Percentiles rank a stretch among this genome's conserved stretches.
Evolutionary conservation across 306 rosid species (phyloP).

Genomic region (Vachellia collinsii): DNA sequence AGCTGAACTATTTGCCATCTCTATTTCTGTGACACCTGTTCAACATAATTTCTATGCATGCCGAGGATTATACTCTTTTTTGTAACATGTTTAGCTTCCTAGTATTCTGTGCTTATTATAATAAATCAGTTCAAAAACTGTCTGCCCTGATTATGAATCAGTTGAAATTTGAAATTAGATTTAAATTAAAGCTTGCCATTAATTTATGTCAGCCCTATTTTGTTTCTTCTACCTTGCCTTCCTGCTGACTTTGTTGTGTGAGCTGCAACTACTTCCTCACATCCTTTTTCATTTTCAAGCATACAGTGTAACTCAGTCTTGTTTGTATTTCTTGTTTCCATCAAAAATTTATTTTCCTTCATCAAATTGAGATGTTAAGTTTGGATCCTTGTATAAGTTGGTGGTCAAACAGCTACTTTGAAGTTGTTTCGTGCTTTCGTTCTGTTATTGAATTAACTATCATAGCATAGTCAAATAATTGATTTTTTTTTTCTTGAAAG

Average conservation of each 20-base stretch:
- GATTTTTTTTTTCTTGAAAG: background rate
- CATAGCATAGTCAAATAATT: background rate
- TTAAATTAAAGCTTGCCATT: background rate
- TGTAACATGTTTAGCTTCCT: background rate
- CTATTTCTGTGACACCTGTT: conserved; percentile 4
- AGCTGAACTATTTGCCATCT: conserved; percentile 16
- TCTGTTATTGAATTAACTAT: background rate
- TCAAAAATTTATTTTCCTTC: background rate
- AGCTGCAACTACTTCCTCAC: conserved; percentile 2
- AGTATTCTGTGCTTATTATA: background rate
- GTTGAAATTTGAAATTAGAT: conserved; percentile 7
- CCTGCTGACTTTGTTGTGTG: conserved; percentile 10
- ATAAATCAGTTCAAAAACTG: background rate
- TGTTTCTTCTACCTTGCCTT: background rate
- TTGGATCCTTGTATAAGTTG: background rate
- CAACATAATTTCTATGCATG: conserved; percentile 19
- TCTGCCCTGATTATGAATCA: background rate
- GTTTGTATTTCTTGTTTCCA: background rate
- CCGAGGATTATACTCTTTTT: background rate
- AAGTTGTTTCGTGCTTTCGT: conserved; percentile 4
- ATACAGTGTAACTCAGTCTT: background rate
- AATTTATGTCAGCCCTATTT: background rate
- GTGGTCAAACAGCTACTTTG: background rate
- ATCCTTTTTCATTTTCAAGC: conserved; percentile 7
- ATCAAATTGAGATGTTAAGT: background rate